Conservation (phyloP, 495 filamentous ascomycete genomes). For the Usnea hakonensis region DNA sequence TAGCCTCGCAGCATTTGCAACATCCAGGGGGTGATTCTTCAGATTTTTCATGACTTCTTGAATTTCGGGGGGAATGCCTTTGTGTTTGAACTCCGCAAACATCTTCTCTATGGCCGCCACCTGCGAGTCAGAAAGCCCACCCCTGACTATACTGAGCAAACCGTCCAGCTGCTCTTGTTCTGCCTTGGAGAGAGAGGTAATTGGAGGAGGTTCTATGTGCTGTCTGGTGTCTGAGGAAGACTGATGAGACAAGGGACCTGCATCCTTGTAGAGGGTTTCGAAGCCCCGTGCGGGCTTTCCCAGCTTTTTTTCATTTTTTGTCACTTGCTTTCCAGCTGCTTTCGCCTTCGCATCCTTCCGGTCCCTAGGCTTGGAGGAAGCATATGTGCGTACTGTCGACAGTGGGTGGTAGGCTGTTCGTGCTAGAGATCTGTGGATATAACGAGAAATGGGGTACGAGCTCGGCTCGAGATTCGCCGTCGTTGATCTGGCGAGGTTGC, state of each 20-base stretch:
- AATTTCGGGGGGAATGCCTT: constrained; percentile 45
- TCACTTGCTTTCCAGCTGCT: constrained; percentile 25
- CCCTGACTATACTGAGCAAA: constrained; percentile 37
- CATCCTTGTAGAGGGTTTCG: constrained; percentile 36
- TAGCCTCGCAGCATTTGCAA: constrained; percentile 44
- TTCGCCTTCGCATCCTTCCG: constrained; percentile 36
- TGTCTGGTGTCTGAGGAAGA: background rate
- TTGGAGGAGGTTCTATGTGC: constrained; percentile 24
- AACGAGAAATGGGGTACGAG: constrained; percentile 34
- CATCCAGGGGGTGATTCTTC: constrained; percentile 34
- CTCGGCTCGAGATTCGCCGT: constrained; percentile 43
- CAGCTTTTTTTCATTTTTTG: constrained; percentile 19
- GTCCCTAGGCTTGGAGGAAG: constrained; percentile 40
- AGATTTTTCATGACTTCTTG: constrained; percentile 41
- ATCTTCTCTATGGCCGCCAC: constrained; percentile 35
- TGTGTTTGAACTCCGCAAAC: constrained; percentile 40
- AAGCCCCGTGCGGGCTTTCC: constrained; percentile 38
- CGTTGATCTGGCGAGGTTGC: constrained; percentile 55
- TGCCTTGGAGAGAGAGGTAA: constrained; percentile 32
- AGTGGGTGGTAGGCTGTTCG: constrained; percentile 38
- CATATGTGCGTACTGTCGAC: constrained; percentile 47
- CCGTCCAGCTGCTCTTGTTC: constrained; percentile 37
- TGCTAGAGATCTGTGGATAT: constrained; percentile 25
- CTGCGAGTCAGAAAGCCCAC: constrained; percentile 39
- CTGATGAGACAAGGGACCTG: constrained; percentile 33